Percentiles rank a stretch among this genome's conserved stretches.
Evolutionary conservation across 331 rosid genomes (phyloP).

Genomic region (Cydonia oblonga): DNA sequence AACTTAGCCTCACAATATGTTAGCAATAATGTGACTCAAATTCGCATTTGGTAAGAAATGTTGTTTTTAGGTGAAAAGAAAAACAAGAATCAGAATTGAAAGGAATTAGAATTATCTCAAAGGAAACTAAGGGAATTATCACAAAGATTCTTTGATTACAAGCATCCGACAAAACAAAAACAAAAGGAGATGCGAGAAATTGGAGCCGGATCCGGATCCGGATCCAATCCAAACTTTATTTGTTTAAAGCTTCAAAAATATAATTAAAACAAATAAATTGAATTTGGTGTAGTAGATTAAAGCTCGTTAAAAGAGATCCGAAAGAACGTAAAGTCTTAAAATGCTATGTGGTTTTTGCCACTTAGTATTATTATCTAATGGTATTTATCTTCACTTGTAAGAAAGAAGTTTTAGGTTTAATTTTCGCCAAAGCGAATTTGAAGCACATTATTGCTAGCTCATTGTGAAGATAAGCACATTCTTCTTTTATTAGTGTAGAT

Average conservation of each 20-base stretch:
- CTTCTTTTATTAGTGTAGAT: too few species aligned
- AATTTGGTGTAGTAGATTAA: conserved; percentile 26
- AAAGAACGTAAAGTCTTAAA: too few species aligned
- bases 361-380: too few species aligned
- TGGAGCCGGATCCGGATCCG: conserved; percentile 51
- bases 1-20: too few species aligned
- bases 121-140: conserved; percentile 9
- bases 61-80: too few species aligned
- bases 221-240: conserved; percentile 31
- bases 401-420: too few species aligned
- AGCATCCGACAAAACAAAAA: conserved; percentile 66
- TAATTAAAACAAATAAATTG: conserved; percentile 16
- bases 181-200: conserved; percentile 48
- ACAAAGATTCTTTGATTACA: conserved; percentile 36
- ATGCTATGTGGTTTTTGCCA: too few species aligned
- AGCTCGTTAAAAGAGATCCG: background rate
- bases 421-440: too few species aligned
- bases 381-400: too few species aligned
- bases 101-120: conserved; percentile 8
- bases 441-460: fast-evolving
- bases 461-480: fast-evolving
- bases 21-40: too few species aligned
- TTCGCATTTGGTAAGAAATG: too few species aligned
- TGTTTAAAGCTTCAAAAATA: conserved; percentile 24
- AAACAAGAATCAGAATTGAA: too few species aligned